These are phyloP conservation scores for Akebia trifoliata DNA, from an alignment of 164 flowering plant genomes.

Conservation along the genomic window DNA sequence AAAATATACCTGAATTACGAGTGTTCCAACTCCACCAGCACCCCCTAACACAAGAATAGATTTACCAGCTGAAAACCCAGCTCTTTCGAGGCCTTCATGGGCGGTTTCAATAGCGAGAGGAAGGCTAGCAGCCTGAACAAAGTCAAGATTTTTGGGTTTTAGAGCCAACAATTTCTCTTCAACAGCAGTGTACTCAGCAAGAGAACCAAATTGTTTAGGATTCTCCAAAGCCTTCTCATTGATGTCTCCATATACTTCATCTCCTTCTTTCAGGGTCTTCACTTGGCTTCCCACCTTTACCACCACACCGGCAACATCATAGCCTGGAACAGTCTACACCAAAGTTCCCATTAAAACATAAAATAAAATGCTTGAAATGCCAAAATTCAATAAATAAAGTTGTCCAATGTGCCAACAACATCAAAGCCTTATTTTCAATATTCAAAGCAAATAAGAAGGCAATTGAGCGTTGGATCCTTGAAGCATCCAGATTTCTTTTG, in stretches of 20 bases:
- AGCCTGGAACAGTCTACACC: slow-evolving; percentile 84
- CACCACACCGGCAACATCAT: slow-evolving; percentile 93
- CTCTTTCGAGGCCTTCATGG: slow-evolving; percentile 78
- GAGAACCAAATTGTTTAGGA: slow-evolving; percentile 84
- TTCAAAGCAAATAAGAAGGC: no score
- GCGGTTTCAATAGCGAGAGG: slow-evolving; percentile 96
- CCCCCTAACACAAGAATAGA: slow-evolving; percentile 90
- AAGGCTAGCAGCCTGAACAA: slow-evolving; percentile 75
- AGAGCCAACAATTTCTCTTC: slow-evolving; percentile 86
- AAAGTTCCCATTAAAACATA: slow-evolving; percentile 10
- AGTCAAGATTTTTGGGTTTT: slow-evolving; percentile 79
- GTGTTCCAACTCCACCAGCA: slow-evolving; percentile 94
- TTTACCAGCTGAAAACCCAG: slow-evolving; percentile 84
- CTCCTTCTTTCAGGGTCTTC: slow-evolving; percentile 72
- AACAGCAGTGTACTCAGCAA: slow-evolving; percentile 91
- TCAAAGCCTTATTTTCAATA: no score
- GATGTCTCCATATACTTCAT: slow-evolving; percentile 92
- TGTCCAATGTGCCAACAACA: no score
- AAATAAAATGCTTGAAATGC: not conserved
- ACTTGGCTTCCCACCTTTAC: slow-evolving; percentile 90
- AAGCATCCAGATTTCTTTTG: no score
- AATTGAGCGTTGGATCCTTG: no score
- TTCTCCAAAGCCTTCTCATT: slow-evolving; percentile 84
- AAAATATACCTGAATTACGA: slow-evolving; percentile 85
- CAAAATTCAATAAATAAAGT: no score